These are phyloP conservation scores for Cercospora brassicicola DNA, from an alignment of 2,329 filamentous ascomycete species.

Conservation along the genomic window DNA sequence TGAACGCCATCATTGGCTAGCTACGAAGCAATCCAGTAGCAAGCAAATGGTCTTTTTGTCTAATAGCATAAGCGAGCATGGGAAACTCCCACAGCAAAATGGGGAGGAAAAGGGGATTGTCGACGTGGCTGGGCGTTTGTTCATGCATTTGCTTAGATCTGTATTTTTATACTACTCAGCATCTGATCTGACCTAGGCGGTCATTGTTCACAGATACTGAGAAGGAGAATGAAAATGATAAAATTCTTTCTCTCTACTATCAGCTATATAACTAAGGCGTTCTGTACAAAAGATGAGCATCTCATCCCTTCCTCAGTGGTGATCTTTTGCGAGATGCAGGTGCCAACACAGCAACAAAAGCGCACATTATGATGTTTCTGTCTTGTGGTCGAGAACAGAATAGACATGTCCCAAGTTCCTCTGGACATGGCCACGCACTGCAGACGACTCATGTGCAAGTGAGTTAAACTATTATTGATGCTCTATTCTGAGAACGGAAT, in stretches of 20 bases:
- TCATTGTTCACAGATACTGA: neutral
- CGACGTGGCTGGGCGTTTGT: neutral
- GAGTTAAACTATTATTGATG: too few relatives aligned
- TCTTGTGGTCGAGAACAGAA: too few relatives aligned
- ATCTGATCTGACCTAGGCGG: neutral
- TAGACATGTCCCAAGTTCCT: too few relatives aligned
- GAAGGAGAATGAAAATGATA: too few relatives aligned
- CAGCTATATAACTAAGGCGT: too few relatives aligned
- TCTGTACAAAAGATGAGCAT: neutral
- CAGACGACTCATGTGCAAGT: neutral
- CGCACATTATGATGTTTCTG: too few relatives aligned
- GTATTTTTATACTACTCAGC: neutral
- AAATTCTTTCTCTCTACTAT: too few relatives aligned
- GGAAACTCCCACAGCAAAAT: neutral
- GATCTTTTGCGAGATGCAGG: too few relatives aligned
- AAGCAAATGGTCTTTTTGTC: neutral
- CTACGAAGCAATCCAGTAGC: neutral
- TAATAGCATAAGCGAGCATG: neutral
- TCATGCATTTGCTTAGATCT: neutral
- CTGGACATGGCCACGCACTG: too few relatives aligned
- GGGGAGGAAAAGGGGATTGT: neutral
- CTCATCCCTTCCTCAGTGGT: too few relatives aligned
- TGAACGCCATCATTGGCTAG: constrained; percentile 12
- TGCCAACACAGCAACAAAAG: too few relatives aligned
- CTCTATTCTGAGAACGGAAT: neutral